These are phyloP conservation scores for Hypoxylon fragiforme DNA, from an alignment of 495 filamentous ascomycete genomes.

Conservation along the genomic window DNA sequence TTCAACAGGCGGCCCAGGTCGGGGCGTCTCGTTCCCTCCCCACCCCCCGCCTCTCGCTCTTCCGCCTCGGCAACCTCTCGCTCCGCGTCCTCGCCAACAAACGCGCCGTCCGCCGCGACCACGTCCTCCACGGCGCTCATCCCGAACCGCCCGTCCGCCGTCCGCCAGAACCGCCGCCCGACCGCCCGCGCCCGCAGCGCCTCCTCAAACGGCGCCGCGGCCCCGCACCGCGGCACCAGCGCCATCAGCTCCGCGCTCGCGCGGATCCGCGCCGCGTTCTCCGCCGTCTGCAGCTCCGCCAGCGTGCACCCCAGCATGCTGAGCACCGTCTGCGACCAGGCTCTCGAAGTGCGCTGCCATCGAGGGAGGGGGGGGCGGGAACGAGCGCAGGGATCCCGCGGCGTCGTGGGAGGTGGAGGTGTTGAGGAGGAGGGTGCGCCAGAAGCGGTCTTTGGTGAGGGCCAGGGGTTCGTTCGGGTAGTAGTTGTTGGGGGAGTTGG, in stretches of 20 bases:
- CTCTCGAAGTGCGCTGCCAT: constrained; percentile 17
- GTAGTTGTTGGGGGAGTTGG: background rate
- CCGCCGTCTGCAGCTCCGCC: constrained; percentile 19
- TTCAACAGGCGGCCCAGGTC: constrained; percentile 8
- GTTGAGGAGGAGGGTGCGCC: constrained; percentile 30
- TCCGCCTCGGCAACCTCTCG: too few species aligned
- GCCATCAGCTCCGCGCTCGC: constrained; percentile 9
- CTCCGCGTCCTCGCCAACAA: background rate
- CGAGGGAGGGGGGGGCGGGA: background rate
- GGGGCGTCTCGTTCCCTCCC: background rate
- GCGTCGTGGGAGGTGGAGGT: background rate
- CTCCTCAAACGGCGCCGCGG: constrained; percentile 4
- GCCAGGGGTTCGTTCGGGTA: background rate
- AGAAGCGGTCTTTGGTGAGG: constrained; percentile 20
- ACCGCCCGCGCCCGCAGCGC: background rate
- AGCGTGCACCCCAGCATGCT: constrained; percentile 21
- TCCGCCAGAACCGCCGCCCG: constrained; percentile 30
- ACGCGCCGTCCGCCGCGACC: background rate
- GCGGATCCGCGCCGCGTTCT: constrained; percentile 18
- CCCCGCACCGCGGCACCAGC: constrained; percentile 17
- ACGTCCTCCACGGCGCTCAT: constrained; percentile 29
- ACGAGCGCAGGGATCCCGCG: background rate
- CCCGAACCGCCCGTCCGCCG: constrained; percentile 23
- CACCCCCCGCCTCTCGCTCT: background rate
- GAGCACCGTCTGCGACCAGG: constrained; percentile 22